Evolutionary conservation across 1,139 yeast species (phyloP).

Genomic region (Nakaseomyces nivariensis): DNA sequence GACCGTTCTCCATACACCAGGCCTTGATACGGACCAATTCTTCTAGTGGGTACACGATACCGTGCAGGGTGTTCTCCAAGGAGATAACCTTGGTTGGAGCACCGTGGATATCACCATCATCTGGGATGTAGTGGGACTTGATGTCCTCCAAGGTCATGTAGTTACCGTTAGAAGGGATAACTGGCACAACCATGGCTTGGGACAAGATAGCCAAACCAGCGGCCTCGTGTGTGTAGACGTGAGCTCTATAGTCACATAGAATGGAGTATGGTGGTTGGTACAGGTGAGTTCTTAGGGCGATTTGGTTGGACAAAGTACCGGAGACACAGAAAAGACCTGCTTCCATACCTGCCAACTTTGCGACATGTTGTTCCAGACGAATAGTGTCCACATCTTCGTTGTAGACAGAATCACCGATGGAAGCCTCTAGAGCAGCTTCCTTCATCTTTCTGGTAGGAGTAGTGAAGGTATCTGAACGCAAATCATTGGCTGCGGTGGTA

Average conservation of each 20-base stretch:
- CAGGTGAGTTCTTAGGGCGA: constrained; percentile 70
- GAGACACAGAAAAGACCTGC: constrained; percentile 79
- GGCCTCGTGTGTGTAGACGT: constrained; percentile 76
- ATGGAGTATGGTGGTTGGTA: constrained; percentile 81
- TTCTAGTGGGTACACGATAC: constrained; percentile 70
- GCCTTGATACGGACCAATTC: constrained; percentile 64
- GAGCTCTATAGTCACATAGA: constrained; percentile 78
- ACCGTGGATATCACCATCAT: constrained; percentile 75
- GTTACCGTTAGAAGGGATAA: constrained; percentile 61
- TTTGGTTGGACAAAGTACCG: constrained; percentile 87
- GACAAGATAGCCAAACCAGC: constrained; percentile 85
- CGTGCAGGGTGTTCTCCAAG: constrained; percentile 82
- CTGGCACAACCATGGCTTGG: constrained; percentile 88
- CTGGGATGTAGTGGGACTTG: constrained; percentile 51
- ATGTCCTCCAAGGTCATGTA: constrained; percentile 77
- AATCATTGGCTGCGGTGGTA: constrained; percentile 40
- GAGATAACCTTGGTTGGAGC: constrained; percentile 85
- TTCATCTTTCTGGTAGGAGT: constrained; percentile 78
- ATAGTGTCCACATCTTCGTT: constrained; percentile 69
- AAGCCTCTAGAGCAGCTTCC: constrained; percentile 46
- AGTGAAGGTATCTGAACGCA: constrained; percentile 87
- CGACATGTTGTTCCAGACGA: constrained; percentile 55
- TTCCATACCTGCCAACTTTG: constrained; percentile 66
- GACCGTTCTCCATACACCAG: constrained; percentile 56
- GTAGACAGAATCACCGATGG: constrained; percentile 84